Percentiles rank a stretch among this genome's conserved stretches.
Conservation (phyloP, 2,329 filamentous ascomycete species). For the Xylaria sp. region DNA sequence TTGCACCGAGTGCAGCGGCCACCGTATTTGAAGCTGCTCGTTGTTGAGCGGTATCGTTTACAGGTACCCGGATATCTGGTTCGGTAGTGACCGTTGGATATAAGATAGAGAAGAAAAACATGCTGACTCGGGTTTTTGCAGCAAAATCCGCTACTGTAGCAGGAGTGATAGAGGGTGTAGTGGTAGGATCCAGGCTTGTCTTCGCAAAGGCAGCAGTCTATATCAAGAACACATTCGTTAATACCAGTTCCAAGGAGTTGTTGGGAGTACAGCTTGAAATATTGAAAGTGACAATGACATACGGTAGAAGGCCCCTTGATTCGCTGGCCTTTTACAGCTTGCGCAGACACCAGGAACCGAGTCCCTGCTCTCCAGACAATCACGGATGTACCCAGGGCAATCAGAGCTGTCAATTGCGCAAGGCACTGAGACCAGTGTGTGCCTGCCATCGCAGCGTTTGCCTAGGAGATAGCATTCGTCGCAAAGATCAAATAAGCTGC, state of each 20-base stretch:
- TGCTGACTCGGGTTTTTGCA: conserved; percentile 5
- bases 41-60: not conserved
- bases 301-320: conserved; percentile 18
- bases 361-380: conserved; percentile 2
- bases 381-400: conserved; percentile 4
- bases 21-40: not conserved
- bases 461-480: conserved; percentile 20
- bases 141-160: not conserved
- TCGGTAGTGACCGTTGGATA: not conserved
- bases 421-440: not conserved
- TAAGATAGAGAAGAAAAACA: not conserved
- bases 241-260: not conserved
- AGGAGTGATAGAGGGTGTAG: conserved; percentile 9
- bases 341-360: not conserved
- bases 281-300: not conserved
- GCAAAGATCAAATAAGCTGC: conserved; percentile 14
- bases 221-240: not conserved
- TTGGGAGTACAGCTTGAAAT: not conserved
- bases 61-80: not conserved
- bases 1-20: conserved; percentile 2
- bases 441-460: not conserved
- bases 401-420: conserved; percentile 17
- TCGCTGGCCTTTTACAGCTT: not conserved
- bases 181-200: not conserved
- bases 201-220: conserved; percentile 24